phyloP scores from a whole-genome alignment of 805 yeast species.

The Ogataea paradorogensis region DNA sequence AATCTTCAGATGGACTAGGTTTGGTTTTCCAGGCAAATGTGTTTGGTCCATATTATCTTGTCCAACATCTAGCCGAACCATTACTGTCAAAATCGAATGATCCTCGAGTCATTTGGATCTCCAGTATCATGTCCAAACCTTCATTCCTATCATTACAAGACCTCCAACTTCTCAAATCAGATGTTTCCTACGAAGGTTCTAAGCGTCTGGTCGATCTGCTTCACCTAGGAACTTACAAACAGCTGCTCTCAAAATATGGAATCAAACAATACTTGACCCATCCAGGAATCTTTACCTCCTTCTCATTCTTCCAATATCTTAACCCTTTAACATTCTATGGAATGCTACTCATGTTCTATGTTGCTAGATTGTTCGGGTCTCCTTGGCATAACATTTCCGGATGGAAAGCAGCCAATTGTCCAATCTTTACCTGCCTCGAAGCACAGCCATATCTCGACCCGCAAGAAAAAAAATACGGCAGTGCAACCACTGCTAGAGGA shows the following conservation, averaged over 20 bases:
- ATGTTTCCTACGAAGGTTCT: constrained; percentile 85
- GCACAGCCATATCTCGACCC: constrained; percentile 43
- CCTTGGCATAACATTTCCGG: constrained; percentile 89
- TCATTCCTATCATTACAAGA: constrained; percentile 72
- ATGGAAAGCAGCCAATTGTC: constrained; percentile 86
- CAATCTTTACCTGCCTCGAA: constrained; percentile 59
- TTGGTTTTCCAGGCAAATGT: constrained; percentile 91
- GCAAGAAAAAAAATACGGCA: constrained; percentile 64
- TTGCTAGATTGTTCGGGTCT: constrained; percentile 80
- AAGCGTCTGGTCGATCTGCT: constrained; percentile 81
- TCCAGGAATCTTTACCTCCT: constrained; percentile 91
- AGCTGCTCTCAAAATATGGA: constrained; percentile 45
- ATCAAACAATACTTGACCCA: constrained; percentile 77
- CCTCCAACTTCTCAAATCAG: constrained; percentile 61
- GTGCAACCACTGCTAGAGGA: constrained; percentile 67
- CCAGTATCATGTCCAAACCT: constrained; percentile 78
- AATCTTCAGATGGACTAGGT: constrained; percentile 77
- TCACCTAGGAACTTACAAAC: constrained; percentile 66
- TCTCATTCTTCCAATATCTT: constrained; percentile 71
- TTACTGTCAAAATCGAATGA: constrained; percentile 40
- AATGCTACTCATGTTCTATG: constrained; percentile 78
- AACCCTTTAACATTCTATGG: constrained; percentile 80
- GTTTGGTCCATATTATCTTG: constrained; percentile 89
- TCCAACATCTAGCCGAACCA: constrained; percentile 59
- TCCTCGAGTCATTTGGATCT: constrained; percentile 79